Base-by-base conservation (phyloP, 768 basidiomycete species). In the Boletus rubescentipes region DNA sequence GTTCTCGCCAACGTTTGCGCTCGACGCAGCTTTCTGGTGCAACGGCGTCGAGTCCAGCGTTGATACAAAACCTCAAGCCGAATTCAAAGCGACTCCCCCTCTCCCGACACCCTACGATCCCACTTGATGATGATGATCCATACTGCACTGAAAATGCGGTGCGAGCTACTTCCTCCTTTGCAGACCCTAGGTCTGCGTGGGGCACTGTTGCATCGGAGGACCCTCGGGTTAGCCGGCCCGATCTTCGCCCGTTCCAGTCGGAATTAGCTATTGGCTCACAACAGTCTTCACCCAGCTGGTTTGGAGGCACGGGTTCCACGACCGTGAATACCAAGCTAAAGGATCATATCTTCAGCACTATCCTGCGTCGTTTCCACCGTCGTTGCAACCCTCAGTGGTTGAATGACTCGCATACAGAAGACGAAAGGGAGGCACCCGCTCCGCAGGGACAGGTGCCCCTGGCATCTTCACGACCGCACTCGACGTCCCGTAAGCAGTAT, bases 311-410 rank as follows among this genome's bases (percentile, higher is more conserved):
- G 2, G 96, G 96, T 2, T 92, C 90, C 14, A 98, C 97, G 6
- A 81, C 86, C 49, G 94, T 98, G 55, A 98, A 99, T 70, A 93
- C 89, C 36, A 91, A 84, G 68, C 76, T 99, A 53, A 95, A 94
- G 72, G 94, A 98, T 65, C 93, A 96, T 61, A 93, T 99, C 42
- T 96, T 99, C 67, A 89, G 84, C 55, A 89, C 91, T 16, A 85
- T 98, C 31, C 75, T 98, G 57, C 84, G 86, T 44, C 79, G 90
- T 53, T 82, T 93, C 53, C 79, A 81, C 36, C 81, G 82, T 59
- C 81, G 81, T 32, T 67, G 61, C 15, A 64, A 68, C 20, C 60
- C 63, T n/a, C 61, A 60, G 20, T 66, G 64, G 68, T 50, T 58
- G 26, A 72, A 75, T 10, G 76, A 71, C 38, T 66, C 73, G 23